Base-by-base conservation (phyloP, 345 rosid genomes). In the Melastoma malabathricum region DNA sequence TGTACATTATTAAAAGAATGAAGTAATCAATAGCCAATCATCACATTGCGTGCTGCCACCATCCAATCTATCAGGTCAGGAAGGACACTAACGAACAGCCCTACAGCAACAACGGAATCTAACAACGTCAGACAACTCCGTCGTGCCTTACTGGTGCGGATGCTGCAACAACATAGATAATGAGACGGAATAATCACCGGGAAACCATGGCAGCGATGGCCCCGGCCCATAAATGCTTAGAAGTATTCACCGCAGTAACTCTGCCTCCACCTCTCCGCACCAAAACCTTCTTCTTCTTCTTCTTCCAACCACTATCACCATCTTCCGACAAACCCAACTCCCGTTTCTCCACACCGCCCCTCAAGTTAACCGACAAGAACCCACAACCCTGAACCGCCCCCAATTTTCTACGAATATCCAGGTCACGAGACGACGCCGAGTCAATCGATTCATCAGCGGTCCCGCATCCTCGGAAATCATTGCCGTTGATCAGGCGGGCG, bases 171-270 rank as follows among this genome's bases (percentile, higher is more conserved):
- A 2, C 3, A 34, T 9, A 57, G 14, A 44, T 19, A 15, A 18
- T 17, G 15, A 16, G 18, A 10, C 31, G 15, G 45, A 50, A 63
- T 18, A 34, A 13, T 16, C 52, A 89, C 96, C 94, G 83, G 31
- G 96, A 83, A 63, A 89, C 86, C 82, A 84, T 82, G 38, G 96
- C 95, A 48, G 97, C 75, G 62, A 83, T 69, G 57, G 86, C 94
- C 31, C 97, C 97, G 17, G 96, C 83, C 84, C 82, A 81, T 2
- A 89, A 81, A 74, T 89, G 97, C 60, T 73, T 83, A 23, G 88
- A 54, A 46, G 90, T 79, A 65, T 89, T 86, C 63, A 83, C 62
- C 41, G 12, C 41, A 43, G 94, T 80, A 31, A 70, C 76, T 3
- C 56, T 46, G 53, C 65, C 61, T 58, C 63, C 54, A 45, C 62